phyloP scores from a whole-genome alignment of 1,284 basidiomycete species.

The Schizophyllum amplum region DNA sequence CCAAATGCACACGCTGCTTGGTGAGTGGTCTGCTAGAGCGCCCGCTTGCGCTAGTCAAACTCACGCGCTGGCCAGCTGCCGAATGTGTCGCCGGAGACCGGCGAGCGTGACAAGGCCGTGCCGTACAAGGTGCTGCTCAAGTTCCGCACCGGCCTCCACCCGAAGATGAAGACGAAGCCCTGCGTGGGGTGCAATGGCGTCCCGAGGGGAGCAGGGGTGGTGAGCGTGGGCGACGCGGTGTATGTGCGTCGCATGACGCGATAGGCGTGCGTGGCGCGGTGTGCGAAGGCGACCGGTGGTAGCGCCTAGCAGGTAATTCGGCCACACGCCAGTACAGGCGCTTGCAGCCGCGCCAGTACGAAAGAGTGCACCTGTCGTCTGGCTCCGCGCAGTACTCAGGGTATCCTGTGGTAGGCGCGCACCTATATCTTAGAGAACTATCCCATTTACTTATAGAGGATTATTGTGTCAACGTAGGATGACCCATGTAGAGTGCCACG shows the following conservation, averaged over 20 bases:
- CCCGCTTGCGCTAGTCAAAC: not conserved
- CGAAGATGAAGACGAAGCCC: slow-evolving; percentile 35
- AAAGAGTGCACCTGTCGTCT: no score
- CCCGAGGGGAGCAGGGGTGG: slow-evolving; percentile 35
- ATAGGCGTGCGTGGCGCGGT: slow-evolving; percentile 14
- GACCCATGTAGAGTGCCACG: no score
- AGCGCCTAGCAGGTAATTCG: no score
- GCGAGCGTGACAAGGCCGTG: slow-evolving; percentile 59
- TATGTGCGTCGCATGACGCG: slow-evolving; percentile 33
- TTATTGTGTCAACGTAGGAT: no score
- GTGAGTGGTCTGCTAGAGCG: slow-evolving; percentile 31
- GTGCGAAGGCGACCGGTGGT: not conserved
- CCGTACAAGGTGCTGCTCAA: slow-evolving; percentile 68
- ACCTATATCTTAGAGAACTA: no score
- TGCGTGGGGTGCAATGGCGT: slow-evolving; percentile 61
- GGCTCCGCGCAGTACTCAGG: no score
- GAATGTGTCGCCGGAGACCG: slow-evolving; percentile 59
- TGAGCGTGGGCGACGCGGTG: slow-evolving; percentile 52
- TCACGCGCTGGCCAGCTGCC: slow-evolving; percentile 42
- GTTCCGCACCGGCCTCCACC: slow-evolving; percentile 52
- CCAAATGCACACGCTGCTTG: slow-evolving; percentile 61
- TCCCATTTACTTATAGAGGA: no score
- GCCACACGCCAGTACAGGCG: no score
- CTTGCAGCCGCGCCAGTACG: no score
- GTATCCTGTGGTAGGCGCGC: no score